Evolutionary conservation across 208 protist genomes (phyloP).

Genomic region (Porcisia deanei): DNA sequence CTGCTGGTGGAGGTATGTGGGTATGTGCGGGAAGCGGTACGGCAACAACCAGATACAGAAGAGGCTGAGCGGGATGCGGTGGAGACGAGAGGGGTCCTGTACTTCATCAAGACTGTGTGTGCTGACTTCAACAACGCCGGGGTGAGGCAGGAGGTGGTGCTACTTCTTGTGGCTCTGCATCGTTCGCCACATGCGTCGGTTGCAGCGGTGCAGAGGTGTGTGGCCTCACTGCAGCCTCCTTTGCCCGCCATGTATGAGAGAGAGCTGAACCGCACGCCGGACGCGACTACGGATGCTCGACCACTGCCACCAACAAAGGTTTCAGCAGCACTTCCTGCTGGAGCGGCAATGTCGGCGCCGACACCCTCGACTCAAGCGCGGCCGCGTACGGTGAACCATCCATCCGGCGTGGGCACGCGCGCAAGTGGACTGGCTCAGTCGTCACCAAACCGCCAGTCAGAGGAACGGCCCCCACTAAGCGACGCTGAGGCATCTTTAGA

Average conservation of each 20-base stretch:
- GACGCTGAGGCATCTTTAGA: constrained; percentile 9
- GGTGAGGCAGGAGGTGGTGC: constrained; percentile 43
- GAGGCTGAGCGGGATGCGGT: constrained; percentile 27
- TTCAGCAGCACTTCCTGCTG: not conserved
- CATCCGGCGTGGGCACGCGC: constrained; percentile 13
- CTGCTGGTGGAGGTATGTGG: constrained; percentile 80
- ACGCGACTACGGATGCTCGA: not conserved
- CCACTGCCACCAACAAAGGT: constrained; percentile 8
- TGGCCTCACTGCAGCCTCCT: constrained; percentile 29
- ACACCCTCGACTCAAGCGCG: constrained; percentile 18
- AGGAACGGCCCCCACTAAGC: constrained; percentile 22
- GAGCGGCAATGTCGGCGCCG: not conserved
- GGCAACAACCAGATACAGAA: constrained; percentile 25
- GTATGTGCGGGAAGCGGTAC: constrained; percentile 44
- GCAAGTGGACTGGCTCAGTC: not conserved
- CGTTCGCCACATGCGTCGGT: constrained; percentile 11
- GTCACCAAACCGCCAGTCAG: constrained; percentile 10
- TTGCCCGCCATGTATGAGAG: constrained; percentile 32
- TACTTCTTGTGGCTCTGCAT: constrained; percentile 49
- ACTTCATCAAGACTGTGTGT: constrained; percentile 69
- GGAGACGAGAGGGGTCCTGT: constrained; percentile 51
- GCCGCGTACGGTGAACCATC: constrained; percentile 28
- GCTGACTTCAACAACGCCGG: constrained; percentile 49
- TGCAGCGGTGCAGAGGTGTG: constrained; percentile 19
- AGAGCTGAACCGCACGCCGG: constrained; percentile 26